These are phyloP conservation scores for Agarophyton chilense DNA, from an alignment of 23 red algal species.

Conservation along the genomic window DNA sequence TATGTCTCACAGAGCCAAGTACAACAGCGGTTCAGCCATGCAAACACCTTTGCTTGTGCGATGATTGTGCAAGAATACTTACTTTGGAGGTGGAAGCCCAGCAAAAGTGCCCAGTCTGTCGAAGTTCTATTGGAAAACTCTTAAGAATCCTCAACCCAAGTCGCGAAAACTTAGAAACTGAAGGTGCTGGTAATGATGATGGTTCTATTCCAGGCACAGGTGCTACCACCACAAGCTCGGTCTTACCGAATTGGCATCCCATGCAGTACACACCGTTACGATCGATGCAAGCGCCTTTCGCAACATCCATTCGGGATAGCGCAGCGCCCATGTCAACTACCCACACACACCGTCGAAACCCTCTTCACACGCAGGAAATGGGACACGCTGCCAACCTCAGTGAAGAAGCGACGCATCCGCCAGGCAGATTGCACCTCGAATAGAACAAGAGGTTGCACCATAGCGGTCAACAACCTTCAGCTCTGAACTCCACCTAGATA, in stretches of 20 bases:
- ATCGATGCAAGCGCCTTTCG: background rate
- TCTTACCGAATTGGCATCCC: background rate
- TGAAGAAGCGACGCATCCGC: background rate
- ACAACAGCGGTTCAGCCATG: conserved; percentile 82
- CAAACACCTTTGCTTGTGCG: conserved; percentile 92
- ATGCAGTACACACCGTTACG: background rate
- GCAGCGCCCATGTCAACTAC: background rate
- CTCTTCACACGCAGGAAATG: background rate
- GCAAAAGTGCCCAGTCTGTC: conserved; percentile 67
- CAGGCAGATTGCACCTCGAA: background rate
- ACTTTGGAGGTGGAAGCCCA: conserved; percentile 1
- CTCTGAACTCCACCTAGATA: background rate
- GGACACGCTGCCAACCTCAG: background rate
- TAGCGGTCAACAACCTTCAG: background rate
- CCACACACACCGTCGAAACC: background rate
- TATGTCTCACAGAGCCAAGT: conserved; percentile 86
- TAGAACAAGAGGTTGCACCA: background rate
- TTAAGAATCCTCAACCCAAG: conserved; percentile 22
- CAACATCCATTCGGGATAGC: background rate
- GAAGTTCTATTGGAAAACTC: conserved; percentile 15
- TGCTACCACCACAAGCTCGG: background rate
- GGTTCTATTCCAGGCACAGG: background rate
- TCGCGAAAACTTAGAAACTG: background rate
- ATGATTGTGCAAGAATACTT: conserved; percentile 72
- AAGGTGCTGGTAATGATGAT: background rate